Conservation (phyloP, 805 yeast genomes). For the Sugiyamaella marilandica region DNA sequence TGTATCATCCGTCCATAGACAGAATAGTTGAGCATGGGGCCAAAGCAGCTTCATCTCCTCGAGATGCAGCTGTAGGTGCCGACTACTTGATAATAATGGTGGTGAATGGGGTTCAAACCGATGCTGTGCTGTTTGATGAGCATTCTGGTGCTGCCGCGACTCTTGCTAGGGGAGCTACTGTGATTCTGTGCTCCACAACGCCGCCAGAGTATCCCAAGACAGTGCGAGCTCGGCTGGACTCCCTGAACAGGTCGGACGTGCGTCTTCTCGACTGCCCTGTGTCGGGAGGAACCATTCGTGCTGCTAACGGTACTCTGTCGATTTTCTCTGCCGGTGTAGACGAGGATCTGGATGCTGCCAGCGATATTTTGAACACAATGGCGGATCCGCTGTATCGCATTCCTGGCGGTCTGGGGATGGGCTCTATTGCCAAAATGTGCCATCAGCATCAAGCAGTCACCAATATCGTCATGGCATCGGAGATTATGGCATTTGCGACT, state of each 20-base stretch:
- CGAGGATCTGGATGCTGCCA: conserved; percentile 4
- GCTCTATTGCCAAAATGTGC: conserved; percentile 11
- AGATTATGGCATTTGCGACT: conserved; percentile 4
- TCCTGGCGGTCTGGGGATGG: conserved; percentile 12
- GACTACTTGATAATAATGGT: conserved; percentile 11
- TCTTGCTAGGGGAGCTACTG: neutral
- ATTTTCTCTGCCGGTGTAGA: conserved; percentile 6
- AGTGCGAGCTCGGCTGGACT: neutral
- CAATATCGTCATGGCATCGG: conserved; percentile 7
- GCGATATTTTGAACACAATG: neutral
- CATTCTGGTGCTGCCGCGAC: conserved; percentile 1
- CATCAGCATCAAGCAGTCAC: conserved; percentile 11
- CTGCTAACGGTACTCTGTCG: conserved; percentile 9
- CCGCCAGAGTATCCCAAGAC: conserved; percentile 9
- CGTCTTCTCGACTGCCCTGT: conserved; percentile 8
- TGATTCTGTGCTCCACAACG: conserved; percentile 8
- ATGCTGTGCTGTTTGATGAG: conserved; percentile 8
- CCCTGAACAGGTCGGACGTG: neutral
- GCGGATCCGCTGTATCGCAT: conserved; percentile 8
- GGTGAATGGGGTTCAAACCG: conserved; percentile 11
- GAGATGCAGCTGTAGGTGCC: conserved; percentile 7
- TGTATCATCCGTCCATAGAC: conserved; percentile 10
- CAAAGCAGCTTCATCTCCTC: conserved; percentile 8
- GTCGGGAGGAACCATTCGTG: conserved; percentile 9
- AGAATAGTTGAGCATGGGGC: conserved; percentile 5